phyloP scores from a whole-genome alignment of 257 asterid genomes.

The Galeopsis tetrahit region DNA sequence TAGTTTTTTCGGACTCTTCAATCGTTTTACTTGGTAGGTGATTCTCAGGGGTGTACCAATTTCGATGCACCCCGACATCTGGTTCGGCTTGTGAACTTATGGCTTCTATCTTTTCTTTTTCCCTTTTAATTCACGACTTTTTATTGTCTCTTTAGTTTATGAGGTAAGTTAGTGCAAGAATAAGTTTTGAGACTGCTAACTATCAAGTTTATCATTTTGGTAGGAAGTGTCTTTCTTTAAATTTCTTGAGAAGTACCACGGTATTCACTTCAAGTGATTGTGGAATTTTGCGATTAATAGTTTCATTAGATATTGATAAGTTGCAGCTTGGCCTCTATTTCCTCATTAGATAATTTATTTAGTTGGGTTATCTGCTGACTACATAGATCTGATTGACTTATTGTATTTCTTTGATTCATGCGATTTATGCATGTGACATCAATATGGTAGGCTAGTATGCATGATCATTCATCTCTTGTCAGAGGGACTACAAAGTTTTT shows the following conservation, averaged over 20 bases:
- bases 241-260: neutral
- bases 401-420: neutral
- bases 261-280: neutral
- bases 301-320: neutral
- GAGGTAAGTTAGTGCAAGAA: neutral
- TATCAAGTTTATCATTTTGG: conserved; percentile 12
- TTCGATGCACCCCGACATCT: too few species aligned
- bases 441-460: neutral
- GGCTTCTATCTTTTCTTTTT: too few species aligned
- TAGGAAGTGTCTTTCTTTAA: neutral
- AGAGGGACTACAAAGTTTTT: neutral
- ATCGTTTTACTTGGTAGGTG: too few species aligned
- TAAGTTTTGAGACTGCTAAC: neutral
- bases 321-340: conserved; percentile 11
- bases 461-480: neutral
- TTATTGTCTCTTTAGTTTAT: conserved; percentile 5
- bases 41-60: too few species aligned
- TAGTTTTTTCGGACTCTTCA: too few species aligned
- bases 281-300: neutral
- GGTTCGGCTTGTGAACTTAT: too few species aligned
- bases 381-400: conserved; percentile 7
- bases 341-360: neutral
- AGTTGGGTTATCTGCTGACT: conserved; percentile 15
- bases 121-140: too few species aligned
- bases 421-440: neutral